Conservation (phyloP, 78 protist genomes). For the Planoprotostelium fungivorum region DNA sequence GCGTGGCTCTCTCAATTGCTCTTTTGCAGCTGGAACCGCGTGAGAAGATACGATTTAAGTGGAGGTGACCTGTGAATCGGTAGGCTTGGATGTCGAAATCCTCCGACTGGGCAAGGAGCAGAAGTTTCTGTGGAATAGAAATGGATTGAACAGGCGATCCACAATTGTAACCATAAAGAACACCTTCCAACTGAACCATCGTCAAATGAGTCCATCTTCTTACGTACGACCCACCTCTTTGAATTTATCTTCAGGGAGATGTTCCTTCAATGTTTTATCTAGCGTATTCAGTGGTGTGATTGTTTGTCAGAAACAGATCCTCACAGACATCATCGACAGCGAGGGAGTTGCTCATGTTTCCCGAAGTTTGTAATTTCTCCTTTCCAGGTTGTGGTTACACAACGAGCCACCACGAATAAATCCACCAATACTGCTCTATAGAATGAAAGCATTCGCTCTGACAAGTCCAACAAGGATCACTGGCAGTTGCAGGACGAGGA, state of each 20-base stretch:
- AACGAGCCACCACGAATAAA: no score
- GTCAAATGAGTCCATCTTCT: not conserved
- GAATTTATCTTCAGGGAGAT: constrained; percentile 65
- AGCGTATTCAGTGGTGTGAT: not conserved
- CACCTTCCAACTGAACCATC: constrained; percentile 19
- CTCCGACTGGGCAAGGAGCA: constrained; percentile 26
- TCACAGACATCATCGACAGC: not conserved
- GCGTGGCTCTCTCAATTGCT: constrained; percentile 66
- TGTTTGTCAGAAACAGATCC: not conserved
- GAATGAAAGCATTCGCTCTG: no score
- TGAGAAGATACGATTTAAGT: not conserved
- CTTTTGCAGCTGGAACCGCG: constrained; percentile 35
- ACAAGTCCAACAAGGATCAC: no score
- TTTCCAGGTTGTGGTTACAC: no score
- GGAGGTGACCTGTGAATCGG: constrained; percentile 3
- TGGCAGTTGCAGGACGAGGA: no score
- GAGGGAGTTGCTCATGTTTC: not conserved
- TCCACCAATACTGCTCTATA: no score
- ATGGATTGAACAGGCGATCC: constrained; percentile 26
- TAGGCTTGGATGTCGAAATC: constrained; percentile 53
- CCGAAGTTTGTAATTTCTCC: no score
- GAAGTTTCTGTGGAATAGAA: constrained; percentile 26
- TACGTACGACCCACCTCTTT: constrained; percentile 29
- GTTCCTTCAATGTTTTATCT: constrained; percentile 28
- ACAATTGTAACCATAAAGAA: constrained; percentile 56